A percentile compares a stretch with the other conserved stretches of the same genome.
These are phyloP conservation scores for Starmerella apicola DNA, from an alignment of 805 yeast species.

Conservation along the genomic window DNA sequence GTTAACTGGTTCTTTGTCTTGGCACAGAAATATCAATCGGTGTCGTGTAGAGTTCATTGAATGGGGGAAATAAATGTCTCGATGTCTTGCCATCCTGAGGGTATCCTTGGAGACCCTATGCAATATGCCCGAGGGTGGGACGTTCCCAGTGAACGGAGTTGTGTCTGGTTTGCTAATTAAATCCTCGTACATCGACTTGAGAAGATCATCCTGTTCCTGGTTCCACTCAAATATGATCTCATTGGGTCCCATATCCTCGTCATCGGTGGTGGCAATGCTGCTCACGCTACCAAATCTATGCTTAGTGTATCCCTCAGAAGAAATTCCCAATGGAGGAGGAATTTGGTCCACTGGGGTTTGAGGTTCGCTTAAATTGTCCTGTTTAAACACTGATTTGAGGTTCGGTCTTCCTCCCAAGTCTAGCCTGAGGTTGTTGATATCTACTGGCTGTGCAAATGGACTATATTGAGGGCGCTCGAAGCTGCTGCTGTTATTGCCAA, in stretches of 20 bases:
- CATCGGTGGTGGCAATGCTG: constrained; percentile 23
- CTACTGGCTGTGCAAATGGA: constrained; percentile 4
- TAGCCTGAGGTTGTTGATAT: constrained; percentile 1
- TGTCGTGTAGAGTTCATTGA: constrained; percentile 25
- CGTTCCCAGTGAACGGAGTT: constrained; percentile 53
- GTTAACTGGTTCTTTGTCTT: constrained; percentile 4
- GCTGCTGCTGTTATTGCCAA: constrained; percentile 4
- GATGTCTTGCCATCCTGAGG: constrained; percentile 27
- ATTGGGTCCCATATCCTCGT: constrained; percentile 21
- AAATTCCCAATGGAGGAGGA: constrained; percentile 10
- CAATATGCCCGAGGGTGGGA: constrained; percentile 58
- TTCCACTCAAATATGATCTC: constrained; percentile 23
- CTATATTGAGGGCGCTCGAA: too few species aligned
- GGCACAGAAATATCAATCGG: constrained; percentile 22
- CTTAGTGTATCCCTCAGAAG: constrained; percentile 1
- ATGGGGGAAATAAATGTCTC: constrained; percentile 24
- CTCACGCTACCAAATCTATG: constrained; percentile 25
- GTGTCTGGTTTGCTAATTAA: constrained; percentile 45
- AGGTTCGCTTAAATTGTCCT: constrained; percentile 14
- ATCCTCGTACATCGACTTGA: constrained; percentile 37
- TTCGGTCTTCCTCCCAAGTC: background rate
- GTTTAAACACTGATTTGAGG: constrained; percentile 1
- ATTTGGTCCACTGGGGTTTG: constrained; percentile 22
- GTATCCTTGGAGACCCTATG: constrained; percentile 49
- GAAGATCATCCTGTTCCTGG: constrained; percentile 30